A percentile compares a stretch with the other conserved stretches of the same genome.
Evolutionary conservation across 1,284 basidiomycete species (phyloP).

Genomic region (Butyriboletus regius): DNA sequence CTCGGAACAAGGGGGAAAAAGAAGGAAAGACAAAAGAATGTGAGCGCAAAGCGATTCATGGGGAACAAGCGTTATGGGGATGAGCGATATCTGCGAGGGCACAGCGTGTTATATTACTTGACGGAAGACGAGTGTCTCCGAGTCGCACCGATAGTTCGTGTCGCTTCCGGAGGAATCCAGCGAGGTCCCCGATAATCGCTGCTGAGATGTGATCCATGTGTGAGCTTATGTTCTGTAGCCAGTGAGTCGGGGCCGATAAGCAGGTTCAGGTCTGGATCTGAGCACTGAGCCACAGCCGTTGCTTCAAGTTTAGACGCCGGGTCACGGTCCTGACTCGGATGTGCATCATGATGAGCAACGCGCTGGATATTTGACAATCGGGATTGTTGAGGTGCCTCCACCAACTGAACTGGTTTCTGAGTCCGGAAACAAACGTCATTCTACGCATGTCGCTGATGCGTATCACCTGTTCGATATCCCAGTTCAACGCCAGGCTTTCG

Average conservation of each 20-base stretch:
- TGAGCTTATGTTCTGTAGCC: background rate
- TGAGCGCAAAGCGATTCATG: slow-evolving; percentile 10
- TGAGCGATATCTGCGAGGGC: background rate
- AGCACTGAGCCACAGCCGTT: background rate
- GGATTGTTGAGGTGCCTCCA: no score
- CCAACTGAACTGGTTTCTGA: no score
- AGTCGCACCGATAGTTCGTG: background rate
- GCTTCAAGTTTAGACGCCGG: no score
- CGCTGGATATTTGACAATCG: no score
- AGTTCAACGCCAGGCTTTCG: no score
- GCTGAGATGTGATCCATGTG: background rate
- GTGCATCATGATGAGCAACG: no score
- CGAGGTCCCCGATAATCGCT: no score
- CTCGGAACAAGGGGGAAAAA: slow-evolving; percentile 14
- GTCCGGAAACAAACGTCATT: no score
- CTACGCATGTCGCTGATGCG: no score
- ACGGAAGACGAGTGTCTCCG: background rate
- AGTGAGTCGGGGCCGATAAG: background rate
- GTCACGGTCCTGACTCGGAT: no score
- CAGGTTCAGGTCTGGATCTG: background rate
- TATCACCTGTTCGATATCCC: no score
- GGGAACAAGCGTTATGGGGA: background rate
- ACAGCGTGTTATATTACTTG: background rate
- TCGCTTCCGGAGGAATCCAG: background rate
- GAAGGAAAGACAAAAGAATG: slow-evolving; percentile 9